Conservation (phyloP, 2,329 filamentous ascomycete genomes). For the Mycosphaerella arachidis region DNA sequence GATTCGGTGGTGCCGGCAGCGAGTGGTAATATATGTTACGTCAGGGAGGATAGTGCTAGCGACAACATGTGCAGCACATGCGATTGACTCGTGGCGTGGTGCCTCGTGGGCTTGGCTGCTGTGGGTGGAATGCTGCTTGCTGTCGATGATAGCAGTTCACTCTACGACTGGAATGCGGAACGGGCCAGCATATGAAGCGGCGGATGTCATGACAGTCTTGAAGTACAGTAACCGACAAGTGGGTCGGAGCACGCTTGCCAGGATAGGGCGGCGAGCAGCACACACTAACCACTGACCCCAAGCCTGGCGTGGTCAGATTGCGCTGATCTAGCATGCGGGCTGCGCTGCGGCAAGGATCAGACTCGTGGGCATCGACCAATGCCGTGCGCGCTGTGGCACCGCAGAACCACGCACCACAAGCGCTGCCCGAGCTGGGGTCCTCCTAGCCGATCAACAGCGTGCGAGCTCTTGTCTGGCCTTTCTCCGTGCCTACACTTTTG, state of each 20-base stretch:
- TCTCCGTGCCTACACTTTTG: not conserved
- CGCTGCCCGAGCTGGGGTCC: not conserved
- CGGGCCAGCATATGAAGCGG: conserved; percentile 15
- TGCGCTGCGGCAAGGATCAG: conserved; percentile 13
- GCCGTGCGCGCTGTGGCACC: conserved; percentile 1
- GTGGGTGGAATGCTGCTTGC: conserved; percentile 16
- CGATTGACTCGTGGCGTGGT: conserved; percentile 19
- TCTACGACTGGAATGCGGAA: conserved; percentile 17
- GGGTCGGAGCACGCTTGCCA: conserved; percentile 17
- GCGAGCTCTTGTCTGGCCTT: not conserved
- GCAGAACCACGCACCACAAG: conserved; percentile 1
- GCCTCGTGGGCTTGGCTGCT: conserved; percentile 8
- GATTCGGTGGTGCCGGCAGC: not conserved
- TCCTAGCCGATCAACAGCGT: not conserved
- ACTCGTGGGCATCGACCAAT: conserved; percentile 20
- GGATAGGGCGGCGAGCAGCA: conserved; percentile 6
- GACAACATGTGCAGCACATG: conserved; percentile 9
- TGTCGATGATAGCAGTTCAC: not conserved
- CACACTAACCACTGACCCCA: not conserved
- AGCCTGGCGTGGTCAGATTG: conserved; percentile 11
- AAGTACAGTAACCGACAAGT: conserved; percentile 11
- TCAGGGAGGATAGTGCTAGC: conserved; percentile 10
- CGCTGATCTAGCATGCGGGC: conserved; percentile 14
- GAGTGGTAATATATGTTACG: conserved; percentile 6
- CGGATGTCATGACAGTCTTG: conserved; percentile 19